phyloP scores from a whole-genome alignment of 345 rosid species.

The Tarenaya hassleriana region DNA sequence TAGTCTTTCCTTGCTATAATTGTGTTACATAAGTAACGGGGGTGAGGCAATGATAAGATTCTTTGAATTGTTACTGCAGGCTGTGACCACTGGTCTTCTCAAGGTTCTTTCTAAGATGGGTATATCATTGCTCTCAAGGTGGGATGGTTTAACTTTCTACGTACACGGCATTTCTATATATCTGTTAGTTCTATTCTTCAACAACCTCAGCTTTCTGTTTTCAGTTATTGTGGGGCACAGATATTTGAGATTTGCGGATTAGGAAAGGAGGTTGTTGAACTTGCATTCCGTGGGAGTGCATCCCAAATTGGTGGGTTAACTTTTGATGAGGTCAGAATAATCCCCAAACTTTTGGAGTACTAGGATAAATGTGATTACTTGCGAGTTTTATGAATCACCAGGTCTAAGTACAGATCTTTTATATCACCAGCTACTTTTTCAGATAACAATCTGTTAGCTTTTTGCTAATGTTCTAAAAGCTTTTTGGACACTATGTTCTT shows the following conservation, averaged over 20 bases:
- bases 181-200: background rate
- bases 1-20: slow-evolving; percentile 7
- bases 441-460: slow-evolving; percentile 2
- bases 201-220: slow-evolving; percentile 23
- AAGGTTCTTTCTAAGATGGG: slow-evolving; percentile 99
- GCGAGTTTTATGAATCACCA: background rate
- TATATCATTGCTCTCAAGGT: slow-evolving; percentile 95
- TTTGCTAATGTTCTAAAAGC: slow-evolving; percentile 17
- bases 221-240: slow-evolving; percentile 98
- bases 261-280: slow-evolving; percentile 76
- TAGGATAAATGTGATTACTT: background rate
- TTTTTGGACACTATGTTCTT: slow-evolving; percentile 1
- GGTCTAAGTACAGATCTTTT: slow-evolving; percentile 8
- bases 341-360: slow-evolving; percentile 9
- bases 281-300: slow-evolving; percentile 81
- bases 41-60: slow-evolving; percentile 20
- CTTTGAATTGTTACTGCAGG: slow-evolving; percentile 42
- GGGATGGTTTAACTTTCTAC: slow-evolving; percentile 17
- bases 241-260: slow-evolving; percentile 97
- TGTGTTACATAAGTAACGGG: slow-evolving; percentile 9
- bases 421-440: background rate
- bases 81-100: slow-evolving; percentile 87
- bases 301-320: slow-evolving; percentile 86
- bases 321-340: slow-evolving; percentile 74
- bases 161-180: slow-evolving; percentile 1